Base-by-base conservation (phyloP, 2,329 filamentous ascomycete species). In the Cladosporium cucumerinum region DNA sequence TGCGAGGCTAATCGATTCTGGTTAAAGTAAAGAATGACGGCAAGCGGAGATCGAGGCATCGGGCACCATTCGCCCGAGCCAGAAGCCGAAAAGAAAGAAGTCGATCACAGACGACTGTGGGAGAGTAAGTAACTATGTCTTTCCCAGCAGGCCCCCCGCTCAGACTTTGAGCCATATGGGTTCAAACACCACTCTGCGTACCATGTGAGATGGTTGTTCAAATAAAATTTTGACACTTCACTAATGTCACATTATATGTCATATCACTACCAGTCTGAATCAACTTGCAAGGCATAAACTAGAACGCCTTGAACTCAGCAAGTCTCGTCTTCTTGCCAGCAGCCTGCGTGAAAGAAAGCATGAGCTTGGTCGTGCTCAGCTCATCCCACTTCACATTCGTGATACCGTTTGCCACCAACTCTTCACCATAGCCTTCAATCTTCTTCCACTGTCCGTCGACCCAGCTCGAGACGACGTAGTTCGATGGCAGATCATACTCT, bases 301-400 rank as follows among this genome's bases (percentile, higher is more conserved):
- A 62, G 49, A 62, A 79, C 0, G 78, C 71, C 68, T 79, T 79
- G 51, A 78, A 77, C 65, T 79, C 78, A 1, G 76, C 76, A 16
- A 79, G 59, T 39, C 78, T 70, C 5, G 75, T 76, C 63, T 71
- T 75, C 61, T 68, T 70, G 0, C 72, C 76, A 21, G 67, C 66
- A 55, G 72, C 67, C 10, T 77, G 77, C 23, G 68, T 73, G 34
- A 78, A 79, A 1, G 71, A 65, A 5, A 78, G 64, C 52, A 76
- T 73, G 7, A 77, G 68, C 58, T 72, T 69, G 10, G 65, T 66
- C 0, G 71, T 73, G 46, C 66, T 72, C 14, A 71, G 65, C 7
- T 64, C 65, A 16, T 65, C 69, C 74, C 77, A 79, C 16, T 66
- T 65, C 0, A 72, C 74, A 26, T 72, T 70, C 0, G 77, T 79